Conservation (phyloP, 495 filamentous ascomycete genomes). For the Podospora tetraspora region DNA sequence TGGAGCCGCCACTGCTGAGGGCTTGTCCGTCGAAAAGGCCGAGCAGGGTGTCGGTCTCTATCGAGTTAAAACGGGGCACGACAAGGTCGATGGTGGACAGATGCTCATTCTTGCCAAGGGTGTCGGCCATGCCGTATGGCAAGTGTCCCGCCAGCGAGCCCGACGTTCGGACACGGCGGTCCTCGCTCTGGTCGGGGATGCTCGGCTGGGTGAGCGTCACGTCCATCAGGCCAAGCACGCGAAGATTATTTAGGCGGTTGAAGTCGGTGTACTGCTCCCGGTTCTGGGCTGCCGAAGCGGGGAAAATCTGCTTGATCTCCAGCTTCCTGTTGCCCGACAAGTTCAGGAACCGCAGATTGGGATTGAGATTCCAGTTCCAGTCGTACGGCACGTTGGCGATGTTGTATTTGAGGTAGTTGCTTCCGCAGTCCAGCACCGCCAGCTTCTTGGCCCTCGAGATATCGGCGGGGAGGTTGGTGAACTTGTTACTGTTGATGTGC, state of each 20-base stretch:
- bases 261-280: constrained; percentile 86
- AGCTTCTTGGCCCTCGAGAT: constrained; percentile 85
- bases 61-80: constrained; percentile 85
- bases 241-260: constrained; percentile 73
- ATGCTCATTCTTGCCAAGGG: constrained; percentile 87
- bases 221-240: constrained; percentile 93
- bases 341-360: constrained; percentile 89
- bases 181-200: constrained; percentile 90
- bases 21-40: constrained; percentile 94
- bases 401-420: constrained; percentile 97
- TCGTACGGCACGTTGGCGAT: constrained; percentile 99
- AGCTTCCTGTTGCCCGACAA: constrained; percentile 94
- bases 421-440: constrained; percentile 81
- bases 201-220: constrained; percentile 84
- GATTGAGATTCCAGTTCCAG: constrained; percentile 99
- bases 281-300: constrained; percentile 43
- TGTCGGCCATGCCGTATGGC: constrained; percentile 97
- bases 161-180: constrained; percentile 92
- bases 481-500: constrained; percentile 95
- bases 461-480: constrained; percentile 92
- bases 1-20: constrained; percentile 78
- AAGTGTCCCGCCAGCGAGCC: constrained; percentile 81
- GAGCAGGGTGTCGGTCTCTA: constrained; percentile 80
- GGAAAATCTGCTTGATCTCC: constrained; percentile 81
- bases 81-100: constrained; percentile 97